Evolutionary conservation across 495 filamentous ascomycete genomes (phyloP).

Genomic region (Choiromyces venosus): DNA sequence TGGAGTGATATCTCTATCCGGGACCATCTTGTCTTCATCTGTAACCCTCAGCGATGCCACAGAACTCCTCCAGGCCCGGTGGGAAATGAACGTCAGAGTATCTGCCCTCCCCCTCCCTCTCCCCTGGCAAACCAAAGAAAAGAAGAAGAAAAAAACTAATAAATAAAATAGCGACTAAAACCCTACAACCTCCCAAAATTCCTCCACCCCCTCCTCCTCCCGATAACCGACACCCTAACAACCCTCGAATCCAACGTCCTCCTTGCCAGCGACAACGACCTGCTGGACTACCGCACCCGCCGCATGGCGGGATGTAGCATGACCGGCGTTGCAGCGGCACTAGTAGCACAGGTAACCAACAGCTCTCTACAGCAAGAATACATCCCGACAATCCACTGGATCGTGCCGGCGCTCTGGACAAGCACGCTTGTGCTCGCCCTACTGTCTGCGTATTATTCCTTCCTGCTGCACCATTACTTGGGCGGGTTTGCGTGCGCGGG

Average conservation of each 20-base stretch:
- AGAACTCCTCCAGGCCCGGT: constrained; percentile 24
- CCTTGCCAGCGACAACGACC: constrained; percentile 4
- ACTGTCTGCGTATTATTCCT: constrained; percentile 26
- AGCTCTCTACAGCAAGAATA: constrained; percentile 21
- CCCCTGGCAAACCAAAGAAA: background rate
- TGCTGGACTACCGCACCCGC: constrained; percentile 28
- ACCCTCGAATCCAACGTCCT: constrained; percentile 24
- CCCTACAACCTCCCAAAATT: constrained; percentile 14
- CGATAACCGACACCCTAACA: constrained; percentile 21
- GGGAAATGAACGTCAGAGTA: constrained; percentile 23
- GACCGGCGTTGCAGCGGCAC: constrained; percentile 28
- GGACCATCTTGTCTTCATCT: constrained; percentile 15
- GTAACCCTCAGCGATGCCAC: constrained; percentile 20
- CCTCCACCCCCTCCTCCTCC: constrained; percentile 16
- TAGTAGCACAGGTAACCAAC: constrained; percentile 28
- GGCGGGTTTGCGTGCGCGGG: constrained; percentile 11
- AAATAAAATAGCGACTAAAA: constrained; percentile 14
- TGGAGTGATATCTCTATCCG: constrained; percentile 21
- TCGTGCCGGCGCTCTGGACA: constrained; percentile 25
- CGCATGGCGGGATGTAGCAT: constrained; percentile 40
- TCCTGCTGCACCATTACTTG: constrained; percentile 27
- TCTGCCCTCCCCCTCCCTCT: background rate
- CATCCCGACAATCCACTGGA: constrained; percentile 21
- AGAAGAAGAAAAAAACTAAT: background rate
- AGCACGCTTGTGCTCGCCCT: constrained; percentile 21